A percentile compares a stretch with the other conserved stretches of the same genome.
phyloP scores from a whole-genome alignment of 2,329 filamentous ascomycete species.

The Diaporthe sp. region DNA sequence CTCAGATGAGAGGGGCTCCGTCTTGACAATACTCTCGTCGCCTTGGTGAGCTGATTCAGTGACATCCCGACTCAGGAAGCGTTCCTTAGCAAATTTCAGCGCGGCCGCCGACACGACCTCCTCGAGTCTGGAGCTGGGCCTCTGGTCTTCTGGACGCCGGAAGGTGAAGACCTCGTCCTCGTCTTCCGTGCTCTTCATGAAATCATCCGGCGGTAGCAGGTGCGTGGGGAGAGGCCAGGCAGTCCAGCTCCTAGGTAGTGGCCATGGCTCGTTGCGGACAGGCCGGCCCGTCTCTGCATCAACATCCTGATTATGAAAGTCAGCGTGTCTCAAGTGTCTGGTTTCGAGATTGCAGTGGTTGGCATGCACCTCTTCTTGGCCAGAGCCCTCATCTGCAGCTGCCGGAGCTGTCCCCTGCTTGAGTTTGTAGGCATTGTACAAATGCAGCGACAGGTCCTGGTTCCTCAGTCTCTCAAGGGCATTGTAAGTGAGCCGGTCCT shows the following conservation, averaged over 20 bases:
- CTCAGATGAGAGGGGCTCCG: conserved; percentile 32
- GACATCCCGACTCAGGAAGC: conserved; percentile 58
- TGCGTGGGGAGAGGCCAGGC: conserved; percentile 81
- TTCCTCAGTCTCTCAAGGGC: conserved; percentile 73
- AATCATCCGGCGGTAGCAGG: conserved; percentile 68
- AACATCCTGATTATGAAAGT: conserved; percentile 39
- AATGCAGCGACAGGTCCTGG: conserved; percentile 77
- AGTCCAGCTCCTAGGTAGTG: conserved; percentile 75
- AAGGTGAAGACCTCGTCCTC: conserved; percentile 63
- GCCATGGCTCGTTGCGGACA: conserved; percentile 52
- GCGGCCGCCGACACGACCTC: conserved; percentile 77
- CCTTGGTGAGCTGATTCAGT: conserved; percentile 20
- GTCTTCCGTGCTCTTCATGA: conserved; percentile 58
- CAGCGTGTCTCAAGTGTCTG: not conserved
- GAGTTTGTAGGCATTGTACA: conserved; percentile 82
- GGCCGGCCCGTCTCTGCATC: conserved; percentile 42
- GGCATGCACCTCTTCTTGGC: conserved; percentile 29
- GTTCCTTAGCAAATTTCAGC: conserved; percentile 74
- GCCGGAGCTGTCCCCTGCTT: conserved; percentile 55
- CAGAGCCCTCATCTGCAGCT: conserved; percentile 19
- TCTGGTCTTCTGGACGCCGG: conserved; percentile 52
- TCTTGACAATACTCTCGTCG: not conserved
- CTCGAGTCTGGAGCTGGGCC: conserved; percentile 72
- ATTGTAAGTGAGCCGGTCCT: conserved; percentile 70
- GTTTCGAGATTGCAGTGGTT: not conserved